Percentiles rank a stretch among this genome's conserved stretches.
Conservation (phyloP, 1,139 yeast species). For the Candida pseudoviswanathii region DNA sequence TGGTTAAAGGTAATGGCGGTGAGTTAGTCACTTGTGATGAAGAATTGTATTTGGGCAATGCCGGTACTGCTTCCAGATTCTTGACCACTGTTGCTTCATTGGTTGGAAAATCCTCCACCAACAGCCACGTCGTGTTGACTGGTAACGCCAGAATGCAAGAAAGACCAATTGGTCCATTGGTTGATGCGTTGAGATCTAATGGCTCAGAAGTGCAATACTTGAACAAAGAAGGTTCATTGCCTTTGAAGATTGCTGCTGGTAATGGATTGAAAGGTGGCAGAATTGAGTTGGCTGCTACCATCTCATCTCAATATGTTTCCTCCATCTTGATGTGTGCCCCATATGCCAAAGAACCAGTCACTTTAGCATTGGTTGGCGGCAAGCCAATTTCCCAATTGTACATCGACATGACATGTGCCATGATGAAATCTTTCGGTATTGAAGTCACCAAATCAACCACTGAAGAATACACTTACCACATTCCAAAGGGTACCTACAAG, state of each 20-base stretch:
- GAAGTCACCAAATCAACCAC: constrained; percentile 69
- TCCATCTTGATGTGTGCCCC: constrained; percentile 98
- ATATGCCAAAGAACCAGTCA: constrained; percentile 85
- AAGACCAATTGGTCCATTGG: constrained; percentile 95
- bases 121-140: constrained; percentile 62
- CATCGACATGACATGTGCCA: constrained; percentile 94
- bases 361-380: constrained; percentile 88
- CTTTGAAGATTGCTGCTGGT: constrained; percentile 72
- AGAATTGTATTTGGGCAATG: constrained; percentile 88
- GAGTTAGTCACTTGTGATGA: constrained; percentile 57
- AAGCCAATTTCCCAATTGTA: constrained; percentile 95
- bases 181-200: constrained; percentile 81
- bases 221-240: constrained; percentile 81
- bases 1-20: constrained; percentile 88
- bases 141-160: constrained; percentile 98
- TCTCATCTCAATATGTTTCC: constrained; percentile 96
- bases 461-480: constrained; percentile 82
- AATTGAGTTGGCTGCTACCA: constrained; percentile 92
- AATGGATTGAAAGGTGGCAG: constrained; percentile 83
- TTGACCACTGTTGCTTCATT: constrained; percentile 88
- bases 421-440: constrained; percentile 93
- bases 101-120: constrained; percentile 48
- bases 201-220: constrained; percentile 76
- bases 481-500: constrained; percentile 78
- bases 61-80: constrained; percentile 97